These are phyloP conservation scores for Chrysanthemum seticuspe DNA, from an alignment of 129 eudicot genomes.

Conservation along the genomic window DNA sequence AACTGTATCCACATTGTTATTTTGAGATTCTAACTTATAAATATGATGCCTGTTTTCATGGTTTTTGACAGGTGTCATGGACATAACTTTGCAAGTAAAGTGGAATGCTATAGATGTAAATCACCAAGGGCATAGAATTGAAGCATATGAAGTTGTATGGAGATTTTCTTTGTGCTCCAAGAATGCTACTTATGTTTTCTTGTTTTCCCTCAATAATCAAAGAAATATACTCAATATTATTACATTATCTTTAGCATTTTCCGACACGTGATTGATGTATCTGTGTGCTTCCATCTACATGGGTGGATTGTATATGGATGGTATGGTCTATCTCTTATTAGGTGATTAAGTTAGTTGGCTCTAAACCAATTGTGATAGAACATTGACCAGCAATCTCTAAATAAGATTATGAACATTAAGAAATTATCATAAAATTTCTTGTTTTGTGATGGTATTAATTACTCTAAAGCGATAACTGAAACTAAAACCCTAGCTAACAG, in stretches of 20 bases:
- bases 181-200: constrained; percentile 12
- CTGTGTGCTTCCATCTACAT: background rate
- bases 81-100: constrained; percentile 90
- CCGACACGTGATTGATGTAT: background rate
- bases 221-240: constrained; percentile 4
- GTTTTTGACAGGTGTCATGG: constrained; percentile 55
- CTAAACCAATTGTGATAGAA: too few relatives aligned
- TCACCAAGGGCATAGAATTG: constrained; percentile 59
- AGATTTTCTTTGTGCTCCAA: constrained; percentile 9
- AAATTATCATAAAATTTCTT: too few relatives aligned
- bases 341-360: too few relatives aligned
- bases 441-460: too few relatives aligned
- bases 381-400: too few relatives aligned
- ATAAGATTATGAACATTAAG: too few relatives aligned
- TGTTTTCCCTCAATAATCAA: constrained; percentile 3
- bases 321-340: too few relatives aligned
- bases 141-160: constrained; percentile 15
- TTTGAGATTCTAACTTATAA: background rate
- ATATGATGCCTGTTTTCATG: constrained; percentile 5
- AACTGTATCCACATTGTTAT: background rate
- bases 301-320: too few relatives aligned
- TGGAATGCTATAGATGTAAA: constrained; percentile 79
- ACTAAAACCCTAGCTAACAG: too few relatives aligned
- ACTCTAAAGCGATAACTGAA: too few relatives aligned
- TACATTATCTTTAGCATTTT: constrained; percentile 4